Conservation (phyloP, 2,329 filamentous ascomycete species). For the Apiospora arundinis region DNA sequence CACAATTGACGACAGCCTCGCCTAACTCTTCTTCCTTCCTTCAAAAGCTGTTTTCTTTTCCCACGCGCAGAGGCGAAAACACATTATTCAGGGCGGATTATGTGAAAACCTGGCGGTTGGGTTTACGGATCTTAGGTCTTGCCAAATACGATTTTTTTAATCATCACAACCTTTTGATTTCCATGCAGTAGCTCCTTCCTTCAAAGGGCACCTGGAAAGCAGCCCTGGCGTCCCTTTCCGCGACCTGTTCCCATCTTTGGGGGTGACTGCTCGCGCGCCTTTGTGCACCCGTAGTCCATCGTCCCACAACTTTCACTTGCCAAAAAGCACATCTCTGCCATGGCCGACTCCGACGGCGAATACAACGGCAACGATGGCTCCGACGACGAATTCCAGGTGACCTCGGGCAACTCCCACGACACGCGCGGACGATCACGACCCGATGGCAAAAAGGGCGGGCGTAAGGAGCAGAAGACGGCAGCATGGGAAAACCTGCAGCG, state of each 20-base stretch:
- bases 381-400: conserved; percentile 66
- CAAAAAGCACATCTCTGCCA: conserved; percentile 40
- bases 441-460: conserved; percentile 41
- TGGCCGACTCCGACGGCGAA: conserved; percentile 78
- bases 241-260: conserved; percentile 2
- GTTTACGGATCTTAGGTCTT: not conserved
- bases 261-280: conserved; percentile 3
- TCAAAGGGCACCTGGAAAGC: conserved; percentile 11
- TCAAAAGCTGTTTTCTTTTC: not conserved
- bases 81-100: conserved; percentile 5
- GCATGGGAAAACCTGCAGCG: conserved; percentile 72
- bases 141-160: not conserved
- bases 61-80: not conserved
- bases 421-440: conserved; percentile 34
- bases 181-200: conserved; percentile 12
- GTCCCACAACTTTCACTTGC: not conserved
- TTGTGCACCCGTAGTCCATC: conserved; percentile 4
- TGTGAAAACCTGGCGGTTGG: not conserved
- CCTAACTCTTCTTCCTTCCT: not conserved
- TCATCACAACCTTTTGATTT: not conserved
- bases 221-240: conserved; percentile 12
- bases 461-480: conserved; percentile 47
- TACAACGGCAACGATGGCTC: conserved; percentile 68
- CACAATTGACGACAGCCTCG: conserved; percentile 14
- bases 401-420: conserved; percentile 40